These are phyloP conservation scores for Coelastrella sp. DNA, from an alignment of 139 green algal genomes.

Conservation along the genomic window DNA sequence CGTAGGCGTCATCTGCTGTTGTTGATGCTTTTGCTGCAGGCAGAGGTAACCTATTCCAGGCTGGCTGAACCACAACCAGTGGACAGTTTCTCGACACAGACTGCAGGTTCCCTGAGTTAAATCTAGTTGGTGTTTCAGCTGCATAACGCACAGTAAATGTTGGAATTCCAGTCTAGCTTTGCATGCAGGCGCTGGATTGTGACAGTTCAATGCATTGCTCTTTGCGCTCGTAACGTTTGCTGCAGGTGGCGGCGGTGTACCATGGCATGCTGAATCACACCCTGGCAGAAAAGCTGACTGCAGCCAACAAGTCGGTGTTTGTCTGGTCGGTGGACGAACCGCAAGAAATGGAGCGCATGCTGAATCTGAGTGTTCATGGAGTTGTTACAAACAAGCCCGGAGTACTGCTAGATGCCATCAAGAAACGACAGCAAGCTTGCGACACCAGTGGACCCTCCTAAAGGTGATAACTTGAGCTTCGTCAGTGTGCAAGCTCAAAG, in stretches of 20 bases:
- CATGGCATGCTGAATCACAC: slow-evolving; percentile 21
- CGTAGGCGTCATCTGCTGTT: too few relatives aligned
- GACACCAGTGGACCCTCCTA: neutral
- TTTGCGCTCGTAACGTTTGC: neutral
- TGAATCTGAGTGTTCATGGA: slow-evolving; percentile 59
- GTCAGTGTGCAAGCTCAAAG: too few relatives aligned
- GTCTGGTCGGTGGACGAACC: slow-evolving; percentile 63
- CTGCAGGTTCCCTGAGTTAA: too few relatives aligned
- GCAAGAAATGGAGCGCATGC: slow-evolving; percentile 29
- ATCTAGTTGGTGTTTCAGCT: too few relatives aligned
- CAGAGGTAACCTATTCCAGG: too few relatives aligned
- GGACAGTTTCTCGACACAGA: too few relatives aligned
- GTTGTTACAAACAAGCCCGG: slow-evolving; percentile 65
- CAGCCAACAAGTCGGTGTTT: slow-evolving; percentile 29
- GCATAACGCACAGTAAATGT: too few relatives aligned
- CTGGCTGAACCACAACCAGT: too few relatives aligned
- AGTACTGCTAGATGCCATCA: slow-evolving; percentile 41
- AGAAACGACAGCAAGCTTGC: neutral
- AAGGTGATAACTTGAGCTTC: neutral
- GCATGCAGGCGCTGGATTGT: neutral
- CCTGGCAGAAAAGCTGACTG: neutral
- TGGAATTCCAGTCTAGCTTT: too few relatives aligned
- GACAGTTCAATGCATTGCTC: too few relatives aligned
- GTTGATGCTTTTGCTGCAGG: too few relatives aligned
- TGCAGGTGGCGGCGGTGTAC: slow-evolving; percentile 22